Conservation (phyloP, 495 filamentous ascomycete species). For the Annulohypoxylon stygium region DNA sequence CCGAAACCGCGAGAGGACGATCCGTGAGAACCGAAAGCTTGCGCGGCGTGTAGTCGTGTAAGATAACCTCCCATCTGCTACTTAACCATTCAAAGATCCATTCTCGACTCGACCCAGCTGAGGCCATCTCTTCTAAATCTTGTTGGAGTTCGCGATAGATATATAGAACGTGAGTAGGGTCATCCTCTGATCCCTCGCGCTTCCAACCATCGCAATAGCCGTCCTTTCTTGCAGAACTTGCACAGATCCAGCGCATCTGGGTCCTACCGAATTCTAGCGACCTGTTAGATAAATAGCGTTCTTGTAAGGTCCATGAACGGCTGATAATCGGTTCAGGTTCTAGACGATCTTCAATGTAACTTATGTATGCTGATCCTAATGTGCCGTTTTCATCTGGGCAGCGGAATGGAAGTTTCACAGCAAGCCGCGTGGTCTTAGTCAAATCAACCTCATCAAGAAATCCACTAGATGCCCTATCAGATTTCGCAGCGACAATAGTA, state of each 20-base stretch:
- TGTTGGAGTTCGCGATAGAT: slow-evolving; percentile 18
- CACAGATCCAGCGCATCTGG: slow-evolving; percentile 19
- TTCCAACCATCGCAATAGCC: slow-evolving; percentile 25
- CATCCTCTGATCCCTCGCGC: background rate
- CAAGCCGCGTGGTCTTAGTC: background rate
- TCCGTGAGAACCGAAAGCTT: slow-evolving; percentile 14
- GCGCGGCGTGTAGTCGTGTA: slow-evolving; percentile 11
- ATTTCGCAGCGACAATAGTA: slow-evolving; percentile 12
- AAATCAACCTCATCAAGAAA: slow-evolving; percentile 14
- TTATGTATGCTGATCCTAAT: slow-evolving; percentile 6
- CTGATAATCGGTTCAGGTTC: slow-evolving; percentile 2
- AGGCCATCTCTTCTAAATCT: slow-evolving; percentile 9
- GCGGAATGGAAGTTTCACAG: slow-evolving; percentile 23
- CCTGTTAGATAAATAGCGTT: slow-evolving; percentile 14
- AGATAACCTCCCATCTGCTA: background rate
- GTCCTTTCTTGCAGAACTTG: slow-evolving; percentile 1
- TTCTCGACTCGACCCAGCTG: background rate
- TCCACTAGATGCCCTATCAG: background rate
- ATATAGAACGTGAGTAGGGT: slow-evolving; percentile 8
- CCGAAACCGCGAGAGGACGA: slow-evolving; percentile 15
- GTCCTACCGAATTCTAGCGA: slow-evolving; percentile 6
- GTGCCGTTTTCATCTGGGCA: slow-evolving; percentile 12
- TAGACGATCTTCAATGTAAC: slow-evolving; percentile 8
- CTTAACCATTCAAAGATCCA: slow-evolving; percentile 21
- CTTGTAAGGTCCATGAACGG: slow-evolving; percentile 21